Evolutionary conservation across 2,329 filamentous ascomycete species (phyloP).

Genomic region (Talaromyces sp.): DNA sequence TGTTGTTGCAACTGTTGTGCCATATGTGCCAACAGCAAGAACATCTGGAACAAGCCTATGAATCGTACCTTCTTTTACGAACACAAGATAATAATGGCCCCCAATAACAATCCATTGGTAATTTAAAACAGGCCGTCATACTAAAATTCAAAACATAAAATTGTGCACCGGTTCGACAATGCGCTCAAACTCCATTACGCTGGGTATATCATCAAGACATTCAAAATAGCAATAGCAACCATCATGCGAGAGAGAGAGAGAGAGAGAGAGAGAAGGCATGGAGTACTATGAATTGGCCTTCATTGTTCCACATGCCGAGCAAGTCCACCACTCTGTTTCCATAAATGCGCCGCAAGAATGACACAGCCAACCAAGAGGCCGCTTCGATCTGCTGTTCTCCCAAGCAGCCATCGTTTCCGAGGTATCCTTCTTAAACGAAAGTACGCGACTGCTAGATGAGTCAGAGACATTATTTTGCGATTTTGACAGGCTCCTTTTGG

Average conservation of each 20-base stretch:
- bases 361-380: slow-evolving; percentile 57
- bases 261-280: not conserved
- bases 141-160: not conserved
- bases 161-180: not conserved
- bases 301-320: slow-evolving; percentile 55
- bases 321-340: slow-evolving; percentile 63
- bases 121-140: not conserved
- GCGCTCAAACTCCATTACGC: not conserved
- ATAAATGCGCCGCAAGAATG: slow-evolving; percentile 55
- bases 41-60: too few species aligned
- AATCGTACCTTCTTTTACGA: too few species aligned
- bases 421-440: slow-evolving; percentile 23
- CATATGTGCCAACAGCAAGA: too few species aligned
- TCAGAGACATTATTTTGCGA: slow-evolving; percentile 4
- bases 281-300: slow-evolving; percentile 44
- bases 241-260: not conserved
- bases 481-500: slow-evolving; percentile 1
- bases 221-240: not conserved
- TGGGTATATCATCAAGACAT: not conserved
- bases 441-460: slow-evolving; percentile 7
- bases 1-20: too few species aligned
- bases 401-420: slow-evolving; percentile 34
- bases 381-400: slow-evolving; percentile 38
- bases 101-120: not conserved
- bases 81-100: not conserved